These are phyloP conservation scores for Fusarium paranaense DNA, from an alignment of 2,329 filamentous ascomycete genomes.

Conservation along the genomic window DNA sequence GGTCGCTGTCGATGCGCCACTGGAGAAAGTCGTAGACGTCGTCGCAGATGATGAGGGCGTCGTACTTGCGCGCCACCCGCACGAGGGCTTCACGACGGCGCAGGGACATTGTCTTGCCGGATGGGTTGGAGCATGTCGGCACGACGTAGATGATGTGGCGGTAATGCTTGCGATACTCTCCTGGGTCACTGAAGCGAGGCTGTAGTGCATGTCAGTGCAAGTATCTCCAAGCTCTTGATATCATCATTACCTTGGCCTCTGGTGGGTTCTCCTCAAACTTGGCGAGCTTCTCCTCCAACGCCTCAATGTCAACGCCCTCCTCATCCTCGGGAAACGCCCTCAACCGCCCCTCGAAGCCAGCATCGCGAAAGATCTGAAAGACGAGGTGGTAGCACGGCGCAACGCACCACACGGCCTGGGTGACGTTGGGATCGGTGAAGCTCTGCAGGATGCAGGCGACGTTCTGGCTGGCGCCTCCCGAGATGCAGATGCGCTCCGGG, in stretches of 20 bases:
- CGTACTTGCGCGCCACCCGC: constrained; percentile 78
- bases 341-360: constrained; percentile 76
- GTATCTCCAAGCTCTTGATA: not conserved
- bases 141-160: constrained; percentile 89
- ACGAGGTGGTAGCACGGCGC: constrained; percentile 88
- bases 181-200: constrained; percentile 64
- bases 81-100: constrained; percentile 76
- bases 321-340: constrained; percentile 80
- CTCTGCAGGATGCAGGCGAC: constrained; percentile 81
- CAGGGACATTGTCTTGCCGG: constrained; percentile 83
- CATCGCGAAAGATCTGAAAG: constrained; percentile 86
- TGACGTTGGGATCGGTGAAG: constrained; percentile 83
- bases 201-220: constrained; percentile 25
- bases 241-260: constrained; percentile 16
- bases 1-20: constrained; percentile 66
- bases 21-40: constrained; percentile 96
- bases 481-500: constrained; percentile 78
- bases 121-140: constrained; percentile 90
- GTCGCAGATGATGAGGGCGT: constrained; percentile 87
- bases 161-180: constrained; percentile 80
- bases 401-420: constrained; percentile 81
- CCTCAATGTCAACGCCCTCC: constrained; percentile 78
- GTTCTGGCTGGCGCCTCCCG: constrained; percentile 87
- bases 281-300: constrained; percentile 48
- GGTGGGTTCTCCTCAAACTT: constrained; percentile 44